Conservation (phyloP, 352 stramenopile genomes). For the Phytophthora syringae region DNA sequence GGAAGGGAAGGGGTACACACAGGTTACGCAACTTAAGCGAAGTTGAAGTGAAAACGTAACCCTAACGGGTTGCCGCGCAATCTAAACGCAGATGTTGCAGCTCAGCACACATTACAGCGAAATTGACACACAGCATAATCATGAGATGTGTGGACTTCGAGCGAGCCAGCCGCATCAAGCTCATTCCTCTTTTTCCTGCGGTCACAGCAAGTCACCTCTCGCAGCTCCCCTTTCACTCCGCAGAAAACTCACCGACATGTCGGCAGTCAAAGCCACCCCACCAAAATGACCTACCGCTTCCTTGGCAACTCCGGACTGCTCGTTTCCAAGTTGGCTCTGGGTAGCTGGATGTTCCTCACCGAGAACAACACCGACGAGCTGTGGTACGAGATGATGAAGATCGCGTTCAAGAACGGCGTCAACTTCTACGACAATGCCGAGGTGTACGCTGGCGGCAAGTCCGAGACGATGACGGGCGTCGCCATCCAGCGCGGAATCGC, state of each 20-base stretch:
- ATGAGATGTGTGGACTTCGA: no score
- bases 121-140: no score
- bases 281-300: background rate
- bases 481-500: slow-evolving; percentile 17
- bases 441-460: background rate
- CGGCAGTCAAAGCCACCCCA: no score
- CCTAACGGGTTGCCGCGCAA: no score
- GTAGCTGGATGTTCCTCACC: background rate
- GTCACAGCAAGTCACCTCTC: no score
- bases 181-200: no score
- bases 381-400: background rate
- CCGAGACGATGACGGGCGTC: slow-evolving; percentile 15
- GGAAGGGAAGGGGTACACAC: background rate
- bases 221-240: no score
- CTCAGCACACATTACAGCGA: no score
- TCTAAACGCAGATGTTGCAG: no score
- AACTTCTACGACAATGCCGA: background rate
- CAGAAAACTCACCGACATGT: no score
- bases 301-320: background rate
- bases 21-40: slow-evolving; percentile 1
- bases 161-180: no score
- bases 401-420: background rate
- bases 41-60: slow-evolving; percentile 9
- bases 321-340: background rate
- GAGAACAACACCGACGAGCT: background rate